Base-by-base conservation (phyloP, 1,284 basidiomycete species). In the Fistulinella cinereoalba region DNA sequence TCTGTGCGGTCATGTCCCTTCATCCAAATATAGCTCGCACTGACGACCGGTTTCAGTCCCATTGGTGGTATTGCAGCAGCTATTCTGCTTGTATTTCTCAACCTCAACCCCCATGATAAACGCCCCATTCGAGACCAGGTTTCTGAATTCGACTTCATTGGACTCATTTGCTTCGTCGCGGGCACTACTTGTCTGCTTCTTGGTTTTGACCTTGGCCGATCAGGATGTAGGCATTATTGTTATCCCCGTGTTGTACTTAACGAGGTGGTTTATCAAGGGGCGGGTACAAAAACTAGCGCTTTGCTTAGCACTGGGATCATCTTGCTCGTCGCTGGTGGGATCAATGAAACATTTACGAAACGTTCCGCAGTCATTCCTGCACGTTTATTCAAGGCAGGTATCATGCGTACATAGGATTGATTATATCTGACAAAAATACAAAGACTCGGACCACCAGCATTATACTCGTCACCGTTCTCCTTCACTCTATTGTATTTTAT, bases 301-400 rank as follows among this genome's bases (percentile, higher is more conserved):
- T 74, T 87, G 5, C 73, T 97, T 15, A 74, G 73, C 1, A 70
- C 89, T 41, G 94, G 94, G 12, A 69, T 71, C 16, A 72, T 73
- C 1, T 52, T 86, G 1, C 70, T 95, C 19, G 34, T 85, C 3
- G 54, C 64, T 0, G 82, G 80, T 12, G 74, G 73, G 6, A 54
- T 85, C 25, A 86, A 90, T 58, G 91, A 92, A 62, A 51, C 75
- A 4, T 75, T 68, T 50, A 95, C 92, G 0, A 83, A 73, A 38
- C 78, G 88, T 10, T 82, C 83, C 6, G 86, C 92, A 0, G 90
- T 96, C 52, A 70, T 97, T 8, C 89, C 91, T 8, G 81, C 88
- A 6, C 78, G 89, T 6, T 61, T 93, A 24, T 92, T 94, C 72
- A 80, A 77, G 68, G 83, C 80, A 56, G 34, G 67, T 37, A 15